A percentile compares a stretch with the other conserved stretches of the same genome.
phyloP scores from a whole-genome alignment of 148 eudicot genomes.

The Linanthus parryae region DNA sequence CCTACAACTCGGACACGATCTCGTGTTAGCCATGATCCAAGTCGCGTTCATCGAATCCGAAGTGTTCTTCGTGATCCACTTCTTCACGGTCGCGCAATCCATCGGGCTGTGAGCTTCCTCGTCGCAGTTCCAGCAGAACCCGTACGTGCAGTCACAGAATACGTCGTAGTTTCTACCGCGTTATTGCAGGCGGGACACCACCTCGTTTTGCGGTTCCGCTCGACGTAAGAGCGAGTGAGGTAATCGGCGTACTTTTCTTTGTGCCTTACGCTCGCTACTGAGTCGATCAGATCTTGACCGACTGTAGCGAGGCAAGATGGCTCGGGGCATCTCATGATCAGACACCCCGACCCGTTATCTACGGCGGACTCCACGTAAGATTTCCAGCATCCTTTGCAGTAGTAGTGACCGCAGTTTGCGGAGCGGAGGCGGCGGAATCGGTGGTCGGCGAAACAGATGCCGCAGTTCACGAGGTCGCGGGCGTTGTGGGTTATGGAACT shows the following conservation, averaged over 20 bases:
- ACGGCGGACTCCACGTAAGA: background rate
- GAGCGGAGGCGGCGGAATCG: background rate
- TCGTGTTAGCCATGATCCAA: slow-evolving; percentile 68
- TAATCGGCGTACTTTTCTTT: background rate
- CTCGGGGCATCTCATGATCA: slow-evolving; percentile 3
- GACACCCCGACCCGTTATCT: slow-evolving; percentile 1
- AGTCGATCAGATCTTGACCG: background rate
- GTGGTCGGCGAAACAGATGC: background rate
- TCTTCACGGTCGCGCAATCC: background rate
- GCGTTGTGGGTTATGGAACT: background rate
- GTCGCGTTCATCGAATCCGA: slow-evolving; percentile 64
- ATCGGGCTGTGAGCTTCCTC: slow-evolving; percentile 3
- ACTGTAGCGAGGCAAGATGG: background rate
- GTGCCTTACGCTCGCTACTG: background rate
- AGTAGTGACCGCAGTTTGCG: background rate
- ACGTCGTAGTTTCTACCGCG: slow-evolving; percentile 1
- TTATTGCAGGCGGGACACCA: slow-evolving; percentile 3
- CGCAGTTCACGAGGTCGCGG: background rate
- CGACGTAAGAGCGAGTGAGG: background rate
- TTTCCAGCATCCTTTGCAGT: background rate
- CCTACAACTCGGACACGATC: slow-evolving; percentile 73
- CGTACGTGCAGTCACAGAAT: background rate
- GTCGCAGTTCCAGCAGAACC: slow-evolving; percentile 7
- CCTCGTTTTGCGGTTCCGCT: background rate
- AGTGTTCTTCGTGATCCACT: slow-evolving; percentile 28